Base-by-base conservation (phyloP, 306 rosid species). In the Arachis hypogaea region DNA sequence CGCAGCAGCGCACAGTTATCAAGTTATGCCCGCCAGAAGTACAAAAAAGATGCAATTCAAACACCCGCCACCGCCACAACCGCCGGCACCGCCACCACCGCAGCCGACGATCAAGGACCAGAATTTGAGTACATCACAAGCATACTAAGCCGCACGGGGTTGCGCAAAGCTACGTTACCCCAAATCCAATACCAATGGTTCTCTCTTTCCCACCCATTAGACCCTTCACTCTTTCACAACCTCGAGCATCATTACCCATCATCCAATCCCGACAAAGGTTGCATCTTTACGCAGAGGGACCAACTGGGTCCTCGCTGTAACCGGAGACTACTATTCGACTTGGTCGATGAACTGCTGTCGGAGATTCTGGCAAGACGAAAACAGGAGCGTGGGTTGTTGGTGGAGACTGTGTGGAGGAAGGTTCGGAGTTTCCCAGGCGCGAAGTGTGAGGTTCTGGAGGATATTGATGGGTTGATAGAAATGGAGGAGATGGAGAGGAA, bases 381-480 rank as follows among this genome's bases (percentile, higher is more conserved):
- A 33, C 5, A 59, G 38, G 4, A 30, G 59, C 7, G 2, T 4
- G 78, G 61, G 11, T 22, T 69, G 42, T 29, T 86, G 69, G 49
- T 82, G 9, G 86, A 88, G 46, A 73, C 63, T 0, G 69, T 95
- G 77, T 87, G 90, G 49, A 42, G 59, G 47, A 88, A 75, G 77
- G 71, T 92, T 28, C 52, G 80, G 71, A 85, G 83, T 30, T 88
- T 85, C 38, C 92, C 92, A 11, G 22, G 82, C 12, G 88, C 86
- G 14, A 78, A 86, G 33, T 95, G 98, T 45, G 83, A 73, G 63
- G 86, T 85, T 6, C 71, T 90, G 1, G 98, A 92, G 67, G 99
- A 95, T 76, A 83, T 95, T 10, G 97, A 92, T 57, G 89, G 62
- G 14, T 66, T 95, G 62, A 78, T 95, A 3, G 98, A 88, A 28